These are phyloP conservation scores for Rubroshorea leprosula DNA, from an alignment of 345 rosid genomes.

Conservation along the genomic window DNA sequence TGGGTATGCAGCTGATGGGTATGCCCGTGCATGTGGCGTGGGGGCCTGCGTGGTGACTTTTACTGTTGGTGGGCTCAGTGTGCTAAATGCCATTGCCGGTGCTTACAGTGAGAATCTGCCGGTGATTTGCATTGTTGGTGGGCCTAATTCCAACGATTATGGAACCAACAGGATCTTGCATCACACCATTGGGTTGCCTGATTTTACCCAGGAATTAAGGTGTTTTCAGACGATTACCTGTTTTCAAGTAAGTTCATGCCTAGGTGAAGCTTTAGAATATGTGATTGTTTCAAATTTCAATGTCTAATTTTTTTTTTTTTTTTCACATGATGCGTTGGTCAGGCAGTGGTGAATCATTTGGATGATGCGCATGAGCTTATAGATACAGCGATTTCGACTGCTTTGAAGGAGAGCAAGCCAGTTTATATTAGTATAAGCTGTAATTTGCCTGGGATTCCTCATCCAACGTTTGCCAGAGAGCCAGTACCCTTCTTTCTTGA, in stretches of 20 bases:
- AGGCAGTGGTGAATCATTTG: slow-evolving; percentile 70
- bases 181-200: slow-evolving; percentile 69
- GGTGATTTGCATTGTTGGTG: slow-evolving; percentile 61
- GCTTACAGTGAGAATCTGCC: slow-evolving; percentile 74
- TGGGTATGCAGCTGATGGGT: slow-evolving; percentile 76
- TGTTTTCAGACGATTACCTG: slow-evolving; percentile 67
- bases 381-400: slow-evolving; percentile 67
- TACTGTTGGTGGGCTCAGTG: slow-evolving; percentile 72
- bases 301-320: background rate
- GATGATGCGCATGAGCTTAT: slow-evolving; percentile 68
- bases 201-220: slow-evolving; percentile 57
- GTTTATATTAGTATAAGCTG: slow-evolving; percentile 67
- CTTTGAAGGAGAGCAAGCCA: slow-evolving; percentile 68
- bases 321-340: slow-evolving; percentile 3
- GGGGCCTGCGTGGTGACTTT: slow-evolving; percentile 74
- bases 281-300: background rate
- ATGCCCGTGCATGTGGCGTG: slow-evolving; percentile 57
- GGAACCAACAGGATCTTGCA: slow-evolving; percentile 66
- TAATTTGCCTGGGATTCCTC: slow-evolving; percentile 57
- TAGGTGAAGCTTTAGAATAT: background rate
- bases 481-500: slow-evolving; percentile 61
- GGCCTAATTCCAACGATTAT: slow-evolving; percentile 67
- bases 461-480: slow-evolving; percentile 54
- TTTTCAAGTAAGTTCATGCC: slow-evolving; percentile 32
- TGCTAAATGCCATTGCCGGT: slow-evolving; percentile 64